Conservation (phyloP, 441 rosid species). For the Theobroma grandiflorum region DNA sequence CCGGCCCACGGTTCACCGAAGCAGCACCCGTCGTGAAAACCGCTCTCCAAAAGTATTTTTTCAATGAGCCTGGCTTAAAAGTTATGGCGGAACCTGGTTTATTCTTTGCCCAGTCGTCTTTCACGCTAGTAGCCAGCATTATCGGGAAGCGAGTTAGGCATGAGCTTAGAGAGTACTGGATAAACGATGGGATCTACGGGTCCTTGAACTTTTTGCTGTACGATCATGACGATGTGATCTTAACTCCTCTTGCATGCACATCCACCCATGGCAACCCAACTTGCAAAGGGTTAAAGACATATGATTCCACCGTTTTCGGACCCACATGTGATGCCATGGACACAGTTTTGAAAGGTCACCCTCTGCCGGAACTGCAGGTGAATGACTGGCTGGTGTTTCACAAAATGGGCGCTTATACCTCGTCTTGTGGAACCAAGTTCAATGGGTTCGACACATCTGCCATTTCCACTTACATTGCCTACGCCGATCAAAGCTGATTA, state of each 20-base stretch:
- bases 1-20: background rate
- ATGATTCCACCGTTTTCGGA: slow-evolving; percentile 46
- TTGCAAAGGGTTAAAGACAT: slow-evolving; percentile 26
- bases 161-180: slow-evolving; percentile 44
- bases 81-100: too few relatives aligned
- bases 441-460: background rate
- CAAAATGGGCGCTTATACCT: slow-evolving; percentile 50
- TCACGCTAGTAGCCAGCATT: slow-evolving; percentile 34
- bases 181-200: slow-evolving; percentile 47
- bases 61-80: too few relatives aligned
- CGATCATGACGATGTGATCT: slow-evolving; percentile 35
- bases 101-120: slow-evolving; percentile 28
- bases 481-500: background rate
- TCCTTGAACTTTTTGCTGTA: slow-evolving; percentile 30
- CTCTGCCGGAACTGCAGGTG: slow-evolving; percentile 40
- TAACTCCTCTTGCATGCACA: slow-evolving; percentile 34
- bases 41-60: too few relatives aligned
- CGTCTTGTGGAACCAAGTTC: slow-evolving; percentile 27
- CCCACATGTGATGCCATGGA: slow-evolving; percentile 46
- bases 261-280: slow-evolving; percentile 33
- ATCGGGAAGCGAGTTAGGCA: slow-evolving; percentile 46
- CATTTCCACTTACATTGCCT: background rate
- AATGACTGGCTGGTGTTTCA: slow-evolving; percentile 49
- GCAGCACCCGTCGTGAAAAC: too few relatives aligned
- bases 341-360: slow-evolving; percentile 35